Percentiles rank a stretch among this genome's conserved stretches.
phyloP scores from a whole-genome alignment of 352 stramenopile genomes.

The Phytopythium ostracodes region DNA sequence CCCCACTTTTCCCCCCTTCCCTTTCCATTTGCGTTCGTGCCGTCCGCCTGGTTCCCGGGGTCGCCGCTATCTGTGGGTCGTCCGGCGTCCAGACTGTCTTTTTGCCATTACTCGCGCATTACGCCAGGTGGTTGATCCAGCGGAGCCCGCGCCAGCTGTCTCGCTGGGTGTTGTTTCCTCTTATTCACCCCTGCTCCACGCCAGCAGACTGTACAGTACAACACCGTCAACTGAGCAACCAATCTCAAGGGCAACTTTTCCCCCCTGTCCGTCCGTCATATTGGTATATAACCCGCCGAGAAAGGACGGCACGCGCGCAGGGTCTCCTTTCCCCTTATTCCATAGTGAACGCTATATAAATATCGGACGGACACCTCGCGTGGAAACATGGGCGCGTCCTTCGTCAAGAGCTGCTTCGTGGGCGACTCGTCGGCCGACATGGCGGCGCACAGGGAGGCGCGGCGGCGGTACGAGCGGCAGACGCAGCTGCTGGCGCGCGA shows the following conservation, averaged over 20 bases:
- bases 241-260: constrained; percentile 1
- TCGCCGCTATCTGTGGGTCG: background rate
- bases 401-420: constrained; percentile 38
- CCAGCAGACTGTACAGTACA: background rate
- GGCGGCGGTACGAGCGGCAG: constrained; percentile 22
- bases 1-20: background rate
- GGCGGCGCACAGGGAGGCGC: constrained; percentile 15
- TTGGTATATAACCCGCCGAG: background rate
- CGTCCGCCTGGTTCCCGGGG: background rate
- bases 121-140: background rate
- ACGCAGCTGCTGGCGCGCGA: constrained; percentile 19
- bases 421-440: constrained; percentile 14
- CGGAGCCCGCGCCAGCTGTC: background rate
- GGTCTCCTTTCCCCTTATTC: background rate
- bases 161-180: too few relatives aligned
- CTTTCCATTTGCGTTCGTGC: background rate
- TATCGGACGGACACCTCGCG: too few relatives aligned
- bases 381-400: constrained; percentile 27
- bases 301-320: background rate
- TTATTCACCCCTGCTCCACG: background rate
- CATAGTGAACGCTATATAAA: background rate
- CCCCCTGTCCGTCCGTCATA: background rate
- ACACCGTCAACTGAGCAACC: background rate
- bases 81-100: background rate
- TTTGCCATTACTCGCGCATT: constrained; percentile 5